phyloP scores from a whole-genome alignment of 2,329 filamentous ascomycete genomes.

The Xylariaceae sp. region DNA sequence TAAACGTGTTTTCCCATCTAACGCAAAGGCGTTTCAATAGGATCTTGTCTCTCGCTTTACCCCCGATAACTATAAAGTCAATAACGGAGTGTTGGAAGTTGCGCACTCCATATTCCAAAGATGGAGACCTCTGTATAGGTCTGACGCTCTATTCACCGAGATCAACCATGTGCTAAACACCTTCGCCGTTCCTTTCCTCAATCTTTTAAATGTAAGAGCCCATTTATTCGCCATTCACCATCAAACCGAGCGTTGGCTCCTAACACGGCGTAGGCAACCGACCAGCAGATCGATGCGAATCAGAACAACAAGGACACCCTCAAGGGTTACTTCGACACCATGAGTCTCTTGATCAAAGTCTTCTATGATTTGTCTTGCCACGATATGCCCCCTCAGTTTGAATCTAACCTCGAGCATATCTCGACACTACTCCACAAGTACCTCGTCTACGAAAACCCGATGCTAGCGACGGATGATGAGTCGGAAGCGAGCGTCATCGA shows the following conservation, averaged over 20 bases:
- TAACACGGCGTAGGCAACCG: slow-evolving; percentile 49
- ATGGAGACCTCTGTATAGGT: slow-evolving; percentile 91
- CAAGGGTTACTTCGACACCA: slow-evolving; percentile 72
- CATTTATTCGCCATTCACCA: background rate
- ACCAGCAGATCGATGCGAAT: slow-evolving; percentile 67
- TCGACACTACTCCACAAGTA: slow-evolving; percentile 85
- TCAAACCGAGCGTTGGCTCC: slow-evolving; percentile 2
- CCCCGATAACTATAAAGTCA: slow-evolving; percentile 72
- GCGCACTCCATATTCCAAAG: slow-evolving; percentile 96
- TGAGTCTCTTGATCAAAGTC: slow-evolving; percentile 85
- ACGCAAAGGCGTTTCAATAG: slow-evolving; percentile 33
- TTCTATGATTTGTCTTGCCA: slow-evolving; percentile 97
- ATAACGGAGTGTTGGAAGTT: slow-evolving; percentile 91
- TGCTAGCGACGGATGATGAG: slow-evolving; percentile 83
- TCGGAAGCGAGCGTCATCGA: slow-evolving; percentile 79
- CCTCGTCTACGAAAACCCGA: slow-evolving; percentile 78
- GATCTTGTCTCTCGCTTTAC: slow-evolving; percentile 87
- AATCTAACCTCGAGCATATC: slow-evolving; percentile 76
- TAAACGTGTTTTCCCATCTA: background rate
- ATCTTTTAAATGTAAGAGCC: slow-evolving; percentile 61
- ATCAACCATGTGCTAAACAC: slow-evolving; percentile 90
- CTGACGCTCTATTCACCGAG: slow-evolving; percentile 86
- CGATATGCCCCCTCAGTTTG: slow-evolving; percentile 89
- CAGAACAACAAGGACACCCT: slow-evolving; percentile 68
- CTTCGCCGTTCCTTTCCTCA: slow-evolving; percentile 79